Evolutionary conservation across 768 basidiomycete genomes (phyloP).

Genomic region (Amyloporia xantha): DNA sequence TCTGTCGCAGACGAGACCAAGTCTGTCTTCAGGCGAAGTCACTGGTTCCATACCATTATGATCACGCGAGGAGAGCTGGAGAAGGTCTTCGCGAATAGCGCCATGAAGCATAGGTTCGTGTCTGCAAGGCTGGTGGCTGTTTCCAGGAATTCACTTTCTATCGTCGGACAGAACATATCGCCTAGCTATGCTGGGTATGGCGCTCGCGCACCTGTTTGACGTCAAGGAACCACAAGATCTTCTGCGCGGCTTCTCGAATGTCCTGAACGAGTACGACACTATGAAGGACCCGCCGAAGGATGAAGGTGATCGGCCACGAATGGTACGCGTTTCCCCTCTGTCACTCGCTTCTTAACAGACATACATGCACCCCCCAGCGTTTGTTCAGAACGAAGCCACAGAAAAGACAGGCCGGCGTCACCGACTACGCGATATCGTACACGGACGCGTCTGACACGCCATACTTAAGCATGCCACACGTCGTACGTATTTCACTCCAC

Average conservation of each 20-base stretch:
- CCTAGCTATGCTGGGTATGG: constrained; percentile 83
- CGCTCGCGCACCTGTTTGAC: constrained; percentile 75
- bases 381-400: constrained; percentile 53
- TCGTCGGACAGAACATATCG: constrained; percentile 55
- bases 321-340: constrained; percentile 37
- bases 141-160: neutral
- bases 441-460: constrained; percentile 58
- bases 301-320: constrained; percentile 66
- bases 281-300: constrained; percentile 65
- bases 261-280: constrained; percentile 72
- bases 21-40: constrained; percentile 48
- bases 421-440: constrained; percentile 57
- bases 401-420: constrained; percentile 48
- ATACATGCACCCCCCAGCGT: constrained; percentile 24
- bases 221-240: constrained; percentile 77
- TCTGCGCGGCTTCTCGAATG: constrained; percentile 64
- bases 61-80: constrained; percentile 71
- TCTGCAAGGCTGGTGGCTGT: neutral
- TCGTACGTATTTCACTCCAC: constrained; percentile 46
- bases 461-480: constrained; percentile 67
- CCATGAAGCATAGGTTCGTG: constrained; percentile 73
- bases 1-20: neutral
- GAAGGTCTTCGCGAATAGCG: constrained; percentile 61
- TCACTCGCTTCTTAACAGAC: neutral
- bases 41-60: constrained; percentile 87